A percentile compares a stretch with the other conserved stretches of the same genome.
Conservation (phyloP, 2,329 filamentous ascomycete genomes). For the Alternaria arborescens region DNA sequence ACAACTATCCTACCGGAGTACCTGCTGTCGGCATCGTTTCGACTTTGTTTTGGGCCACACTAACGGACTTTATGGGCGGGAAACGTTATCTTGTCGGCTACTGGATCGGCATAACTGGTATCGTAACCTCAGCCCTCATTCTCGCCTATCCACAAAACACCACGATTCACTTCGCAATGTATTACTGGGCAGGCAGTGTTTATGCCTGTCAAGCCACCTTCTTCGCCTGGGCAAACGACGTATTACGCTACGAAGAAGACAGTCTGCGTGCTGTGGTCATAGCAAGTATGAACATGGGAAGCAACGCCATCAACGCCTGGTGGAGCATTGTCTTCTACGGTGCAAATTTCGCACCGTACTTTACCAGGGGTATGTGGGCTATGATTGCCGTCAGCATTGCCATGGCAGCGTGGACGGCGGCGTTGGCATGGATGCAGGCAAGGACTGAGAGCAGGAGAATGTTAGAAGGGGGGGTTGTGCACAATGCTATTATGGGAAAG, state of each 20-base stretch:
- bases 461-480: constrained; percentile 15
- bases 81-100: constrained; percentile 66
- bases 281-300: constrained; percentile 69
- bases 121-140: constrained; percentile 70
- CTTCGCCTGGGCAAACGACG: constrained; percentile 79
- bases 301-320: constrained; percentile 75
- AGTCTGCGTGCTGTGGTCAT: constrained; percentile 72
- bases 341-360: constrained; percentile 71
- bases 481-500: constrained; percentile 3
- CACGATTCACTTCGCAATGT: constrained; percentile 67
- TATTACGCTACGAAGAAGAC: constrained; percentile 69
- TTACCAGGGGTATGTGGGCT: constrained; percentile 75
- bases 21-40: constrained; percentile 62
- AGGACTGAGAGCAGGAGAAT: constrained; percentile 50
- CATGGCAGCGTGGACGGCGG: constrained; percentile 67
- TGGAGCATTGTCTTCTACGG: constrained; percentile 77
- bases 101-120: constrained; percentile 71
- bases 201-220: constrained; percentile 79
- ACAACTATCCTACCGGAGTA: constrained; percentile 64
- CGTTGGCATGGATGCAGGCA: constrained; percentile 59
- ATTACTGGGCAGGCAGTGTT: constrained; percentile 74
- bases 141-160: constrained; percentile 63
- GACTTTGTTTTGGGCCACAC: constrained; percentile 73
- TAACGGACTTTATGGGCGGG: constrained; percentile 71
- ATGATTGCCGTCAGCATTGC: constrained; percentile 72